Evolutionary conservation across 2,329 filamentous ascomycete genomes (phyloP).

Genomic region (Sporothrix brunneoviolacea): DNA sequence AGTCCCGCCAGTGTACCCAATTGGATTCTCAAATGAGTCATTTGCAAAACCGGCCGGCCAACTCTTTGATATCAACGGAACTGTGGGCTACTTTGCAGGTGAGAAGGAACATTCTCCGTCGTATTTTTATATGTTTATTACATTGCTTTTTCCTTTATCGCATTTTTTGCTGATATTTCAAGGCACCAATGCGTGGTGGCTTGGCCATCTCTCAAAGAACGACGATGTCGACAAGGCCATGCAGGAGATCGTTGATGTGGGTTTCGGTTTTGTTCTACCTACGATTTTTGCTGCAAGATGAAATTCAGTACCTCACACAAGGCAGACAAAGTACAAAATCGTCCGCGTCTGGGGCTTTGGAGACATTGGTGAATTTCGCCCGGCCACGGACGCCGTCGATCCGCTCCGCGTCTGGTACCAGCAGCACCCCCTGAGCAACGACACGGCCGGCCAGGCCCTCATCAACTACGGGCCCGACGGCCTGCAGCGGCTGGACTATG

Average conservation of each 20-base stretch:
- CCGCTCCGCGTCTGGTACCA: slow-evolving; percentile 40
- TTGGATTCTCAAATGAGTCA: slow-evolving; percentile 10
- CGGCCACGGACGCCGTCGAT: slow-evolving; percentile 26
- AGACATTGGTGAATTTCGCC: slow-evolving; percentile 34
- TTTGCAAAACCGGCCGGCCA: slow-evolving; percentile 13
- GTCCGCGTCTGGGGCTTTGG: slow-evolving; percentile 48
- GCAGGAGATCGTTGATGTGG: slow-evolving; percentile 15
- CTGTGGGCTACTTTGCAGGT: slow-evolving; percentile 16
- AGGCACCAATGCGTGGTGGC: slow-evolving; percentile 19
- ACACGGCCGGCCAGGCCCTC: background rate
- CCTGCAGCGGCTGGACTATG: slow-evolving; percentile 43
- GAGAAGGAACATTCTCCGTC: background rate
- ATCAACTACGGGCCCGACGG: slow-evolving; percentile 16
- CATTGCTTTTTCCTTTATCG: background rate
- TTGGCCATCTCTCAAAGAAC: slow-evolving; percentile 14
- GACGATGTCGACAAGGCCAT: slow-evolving; percentile 15
- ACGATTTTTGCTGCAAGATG: background rate
- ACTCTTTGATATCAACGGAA: slow-evolving; percentile 16
- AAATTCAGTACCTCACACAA: background rate
- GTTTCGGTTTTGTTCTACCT: background rate
- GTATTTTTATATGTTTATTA: no score
- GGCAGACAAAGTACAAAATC: slow-evolving; percentile 39
- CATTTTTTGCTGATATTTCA: background rate
- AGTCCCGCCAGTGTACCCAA: slow-evolving; percentile 10
- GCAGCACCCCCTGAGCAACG: slow-evolving; percentile 21